These are phyloP conservation scores for Dictyophora rubrovolvata DNA, from an alignment of 768 basidiomycete species.

Conservation along the genomic window DNA sequence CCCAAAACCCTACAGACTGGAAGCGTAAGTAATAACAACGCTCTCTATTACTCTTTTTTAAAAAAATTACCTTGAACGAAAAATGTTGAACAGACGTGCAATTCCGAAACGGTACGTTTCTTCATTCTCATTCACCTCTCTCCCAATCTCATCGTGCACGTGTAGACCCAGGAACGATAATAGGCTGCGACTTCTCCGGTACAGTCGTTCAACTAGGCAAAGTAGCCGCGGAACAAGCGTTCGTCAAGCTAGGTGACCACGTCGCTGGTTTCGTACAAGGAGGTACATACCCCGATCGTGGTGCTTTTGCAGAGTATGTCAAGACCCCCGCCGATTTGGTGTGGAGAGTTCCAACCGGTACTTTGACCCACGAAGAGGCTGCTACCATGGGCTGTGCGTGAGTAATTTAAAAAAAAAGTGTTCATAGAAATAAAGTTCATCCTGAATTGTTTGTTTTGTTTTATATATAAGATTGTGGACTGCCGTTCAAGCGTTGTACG, in stretches of 20 bases:
- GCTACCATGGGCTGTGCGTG: not conserved
- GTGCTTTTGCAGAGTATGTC: not conserved
- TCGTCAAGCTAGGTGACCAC: not conserved
- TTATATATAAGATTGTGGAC: not conserved
- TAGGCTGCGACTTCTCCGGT: conserved; percentile 5
- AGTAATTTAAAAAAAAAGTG: not conserved
- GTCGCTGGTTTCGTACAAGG: conserved; percentile 5
- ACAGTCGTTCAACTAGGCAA: not conserved
- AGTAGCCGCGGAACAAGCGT: not conserved
- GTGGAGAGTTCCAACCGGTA: not conserved
- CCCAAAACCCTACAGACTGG: conserved; percentile 5
- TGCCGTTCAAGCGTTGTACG: not conserved
- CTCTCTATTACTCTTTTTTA: no score
- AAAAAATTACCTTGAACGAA: not conserved
- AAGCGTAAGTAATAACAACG: not conserved
- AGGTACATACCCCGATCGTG: not conserved
- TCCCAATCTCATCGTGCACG: not conserved
- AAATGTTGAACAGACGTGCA: not conserved
- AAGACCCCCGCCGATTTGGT: not conserved
- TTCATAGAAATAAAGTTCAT: not conserved
- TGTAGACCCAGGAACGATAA: not conserved
- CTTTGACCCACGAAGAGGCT: not conserved
- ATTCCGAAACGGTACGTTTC: not conserved
- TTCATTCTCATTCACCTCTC: not conserved
- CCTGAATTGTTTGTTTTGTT: not conserved